These are phyloP conservation scores for Arxiozyma telluris DNA, from an alignment of 1,139 yeast genomes.

Conservation along the genomic window DNA sequence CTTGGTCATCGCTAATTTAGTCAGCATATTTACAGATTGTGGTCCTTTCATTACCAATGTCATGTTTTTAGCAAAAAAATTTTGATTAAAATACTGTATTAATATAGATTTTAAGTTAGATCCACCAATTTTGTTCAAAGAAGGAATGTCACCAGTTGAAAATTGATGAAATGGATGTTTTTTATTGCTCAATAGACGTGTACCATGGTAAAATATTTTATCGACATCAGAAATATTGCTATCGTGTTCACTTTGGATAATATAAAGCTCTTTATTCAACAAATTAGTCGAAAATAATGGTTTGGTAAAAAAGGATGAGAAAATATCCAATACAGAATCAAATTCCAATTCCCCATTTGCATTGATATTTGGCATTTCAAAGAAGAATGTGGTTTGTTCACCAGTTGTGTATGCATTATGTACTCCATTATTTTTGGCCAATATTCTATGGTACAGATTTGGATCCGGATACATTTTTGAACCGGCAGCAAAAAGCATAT, in stretches of 20 bases:
- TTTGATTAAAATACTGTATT: constrained; percentile 40
- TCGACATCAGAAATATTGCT: constrained; percentile 37
- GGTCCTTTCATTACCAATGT: constrained; percentile 54
- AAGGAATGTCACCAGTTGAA: constrained; percentile 60
- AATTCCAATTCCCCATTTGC: constrained; percentile 32
- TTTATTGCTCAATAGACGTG: constrained; percentile 40
- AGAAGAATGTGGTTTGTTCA: constrained; percentile 52
- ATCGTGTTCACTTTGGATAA: constrained; percentile 57
- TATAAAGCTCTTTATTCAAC: constrained; percentile 44
- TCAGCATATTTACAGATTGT: constrained; percentile 48
- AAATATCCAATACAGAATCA: constrained; percentile 39
- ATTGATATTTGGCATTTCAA: constrained; percentile 42
- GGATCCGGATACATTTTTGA: constrained; percentile 46
- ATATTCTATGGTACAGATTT: constrained; percentile 36
- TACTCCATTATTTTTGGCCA: constrained; percentile 44
- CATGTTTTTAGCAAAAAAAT: constrained; percentile 47
- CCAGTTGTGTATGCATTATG: constrained; percentile 62
- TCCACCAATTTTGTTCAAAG: constrained; percentile 47
- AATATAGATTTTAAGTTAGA: constrained; percentile 47
- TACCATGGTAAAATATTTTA: constrained; percentile 50
- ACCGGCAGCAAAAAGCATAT: constrained; percentile 48
- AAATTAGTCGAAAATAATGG: constrained; percentile 40
- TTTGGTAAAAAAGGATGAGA: constrained; percentile 41
- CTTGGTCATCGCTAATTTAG: constrained; percentile 39
- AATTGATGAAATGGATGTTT: constrained; percentile 59